Percentiles rank a stretch among this genome's conserved stretches.
phyloP scores from a whole-genome alignment of 2,329 filamentous ascomycete genomes.

The Aspergillus thermomutatus region DNA sequence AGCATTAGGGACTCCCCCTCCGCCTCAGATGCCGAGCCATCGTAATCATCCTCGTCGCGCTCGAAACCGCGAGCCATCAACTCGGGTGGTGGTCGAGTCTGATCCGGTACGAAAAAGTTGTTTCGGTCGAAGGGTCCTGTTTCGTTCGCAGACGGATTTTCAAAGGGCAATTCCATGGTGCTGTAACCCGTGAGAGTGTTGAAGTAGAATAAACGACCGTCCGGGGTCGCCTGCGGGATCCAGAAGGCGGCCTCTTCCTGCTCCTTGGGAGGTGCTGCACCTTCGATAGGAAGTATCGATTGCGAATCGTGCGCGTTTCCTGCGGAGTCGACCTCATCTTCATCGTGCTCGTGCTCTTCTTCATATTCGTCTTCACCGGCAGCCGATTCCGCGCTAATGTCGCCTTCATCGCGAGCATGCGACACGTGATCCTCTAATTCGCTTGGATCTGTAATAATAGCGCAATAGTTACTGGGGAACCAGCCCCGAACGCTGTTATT shows the following conservation, averaged over 20 bases:
- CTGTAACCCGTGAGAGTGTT: constrained; percentile 96
- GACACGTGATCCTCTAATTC: constrained; percentile 64
- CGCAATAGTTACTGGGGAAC: constrained; percentile 99
- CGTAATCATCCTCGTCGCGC: constrained; percentile 86
- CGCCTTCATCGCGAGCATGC: constrained; percentile 53
- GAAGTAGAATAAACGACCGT: constrained; percentile 94
- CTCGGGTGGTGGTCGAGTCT: constrained; percentile 84
- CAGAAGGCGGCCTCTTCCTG: constrained; percentile 93
- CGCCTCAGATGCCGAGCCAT: constrained; percentile 82
- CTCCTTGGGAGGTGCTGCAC: constrained; percentile 54
- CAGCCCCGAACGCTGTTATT: constrained; percentile 86
- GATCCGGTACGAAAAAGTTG: constrained; percentile 83
- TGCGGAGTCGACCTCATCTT: constrained; percentile 65
- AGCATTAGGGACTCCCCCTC: constrained; percentile 73
- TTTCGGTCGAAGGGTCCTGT: constrained; percentile 83
- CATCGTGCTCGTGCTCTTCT: constrained; percentile 63
- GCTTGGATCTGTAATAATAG: constrained; percentile 73
- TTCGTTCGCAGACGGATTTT: constrained; percentile 80
- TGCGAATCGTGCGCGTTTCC: constrained; percentile 62
- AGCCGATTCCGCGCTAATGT: constrained; percentile 48
- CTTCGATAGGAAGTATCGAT: constrained; percentile 65
- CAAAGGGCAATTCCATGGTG: constrained; percentile 89
- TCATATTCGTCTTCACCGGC: constrained; percentile 60
- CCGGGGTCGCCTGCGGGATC: constrained; percentile 94
- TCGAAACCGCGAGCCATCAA: constrained; percentile 80